These are phyloP conservation scores for Vachellia collinsii DNA, from an alignment of 306 rosid species.

Conservation along the genomic window DNA sequence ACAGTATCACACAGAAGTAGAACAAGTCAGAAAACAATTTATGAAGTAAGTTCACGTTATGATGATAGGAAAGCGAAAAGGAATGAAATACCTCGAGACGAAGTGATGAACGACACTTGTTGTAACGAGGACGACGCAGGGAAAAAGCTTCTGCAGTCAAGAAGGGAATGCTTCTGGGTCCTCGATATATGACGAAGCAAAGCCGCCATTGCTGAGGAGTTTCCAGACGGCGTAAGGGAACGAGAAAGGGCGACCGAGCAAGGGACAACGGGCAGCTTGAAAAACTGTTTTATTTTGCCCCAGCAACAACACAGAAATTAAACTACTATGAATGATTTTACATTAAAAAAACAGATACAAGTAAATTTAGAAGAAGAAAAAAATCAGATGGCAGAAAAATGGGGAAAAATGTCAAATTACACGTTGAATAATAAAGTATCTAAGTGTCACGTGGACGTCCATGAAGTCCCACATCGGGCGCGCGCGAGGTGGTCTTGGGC, in stretches of 20 bases:
- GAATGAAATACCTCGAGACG: conserved; percentile 38
- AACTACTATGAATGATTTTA: no score
- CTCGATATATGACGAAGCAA: neutral
- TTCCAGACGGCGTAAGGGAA: neutral
- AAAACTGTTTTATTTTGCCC: neutral
- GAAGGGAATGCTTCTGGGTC: neutral
- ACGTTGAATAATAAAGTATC: no score
- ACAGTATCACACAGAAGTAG: neutral
- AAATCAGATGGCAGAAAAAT: no score
- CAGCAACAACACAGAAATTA: neutral
- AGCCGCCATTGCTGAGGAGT: conserved; percentile 21
- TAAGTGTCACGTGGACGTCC: no score
- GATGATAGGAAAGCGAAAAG: conserved; percentile 3
- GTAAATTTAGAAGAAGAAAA: no score
- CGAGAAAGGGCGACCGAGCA: neutral
- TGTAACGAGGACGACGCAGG: conserved; percentile 14
- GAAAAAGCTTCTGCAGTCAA: neutral
- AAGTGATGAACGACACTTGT: conserved; percentile 5
- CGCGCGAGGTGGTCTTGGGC: no score
- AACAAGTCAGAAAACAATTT: neutral
- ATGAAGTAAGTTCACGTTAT: neutral
- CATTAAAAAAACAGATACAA: no score
- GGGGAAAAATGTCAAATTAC: no score
- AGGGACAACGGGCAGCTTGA: neutral
- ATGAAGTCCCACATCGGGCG: no score